phyloP scores from a whole-genome alignment of 2,329 filamentous ascomycete species.

The Epichloe glyceriae region DNA sequence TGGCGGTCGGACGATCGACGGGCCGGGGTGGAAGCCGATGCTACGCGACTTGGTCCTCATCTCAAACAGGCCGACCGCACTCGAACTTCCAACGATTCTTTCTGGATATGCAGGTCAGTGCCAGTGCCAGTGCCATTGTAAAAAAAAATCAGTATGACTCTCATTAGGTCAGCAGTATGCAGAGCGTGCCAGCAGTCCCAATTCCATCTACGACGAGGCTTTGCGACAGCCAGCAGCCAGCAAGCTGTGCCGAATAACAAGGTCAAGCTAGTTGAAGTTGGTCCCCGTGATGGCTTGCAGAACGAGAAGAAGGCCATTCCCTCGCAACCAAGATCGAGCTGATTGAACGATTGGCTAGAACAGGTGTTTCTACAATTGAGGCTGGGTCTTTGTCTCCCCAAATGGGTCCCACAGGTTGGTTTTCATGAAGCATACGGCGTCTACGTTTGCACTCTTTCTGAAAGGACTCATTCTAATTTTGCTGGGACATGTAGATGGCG shows the following conservation, averaged over 20 bases:
- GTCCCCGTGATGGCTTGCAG: slow-evolving; percentile 74
- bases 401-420: slow-evolving; percentile 68
- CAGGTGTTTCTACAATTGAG: slow-evolving; percentile 63
- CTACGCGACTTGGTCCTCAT: slow-evolving; percentile 13
- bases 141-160: slow-evolving; percentile 16
- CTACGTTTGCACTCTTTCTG: background rate
- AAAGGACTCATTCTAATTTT: background rate
- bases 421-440: background rate
- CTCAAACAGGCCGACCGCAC: background rate
- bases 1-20: slow-evolving; percentile 7
- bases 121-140: background rate
- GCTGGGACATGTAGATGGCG: slow-evolving; percentile 46
- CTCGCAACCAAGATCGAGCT: slow-evolving; percentile 64
- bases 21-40: slow-evolving; percentile 15
- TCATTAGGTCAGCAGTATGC: slow-evolving; percentile 25
- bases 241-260: slow-evolving; percentile 24
- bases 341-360: slow-evolving; percentile 53
- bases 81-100: background rate
- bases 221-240: slow-evolving; percentile 26
- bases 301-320: slow-evolving; percentile 66
- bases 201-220: slow-evolving; percentile 19
- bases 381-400: slow-evolving; percentile 69
- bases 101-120: background rate
- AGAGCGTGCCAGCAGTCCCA: slow-evolving; percentile 25
- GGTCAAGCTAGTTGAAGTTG: slow-evolving; percentile 66